Evolutionary conservation across 495 filamentous ascomycete genomes (phyloP).

Genomic region (Xylaria castorea): DNA sequence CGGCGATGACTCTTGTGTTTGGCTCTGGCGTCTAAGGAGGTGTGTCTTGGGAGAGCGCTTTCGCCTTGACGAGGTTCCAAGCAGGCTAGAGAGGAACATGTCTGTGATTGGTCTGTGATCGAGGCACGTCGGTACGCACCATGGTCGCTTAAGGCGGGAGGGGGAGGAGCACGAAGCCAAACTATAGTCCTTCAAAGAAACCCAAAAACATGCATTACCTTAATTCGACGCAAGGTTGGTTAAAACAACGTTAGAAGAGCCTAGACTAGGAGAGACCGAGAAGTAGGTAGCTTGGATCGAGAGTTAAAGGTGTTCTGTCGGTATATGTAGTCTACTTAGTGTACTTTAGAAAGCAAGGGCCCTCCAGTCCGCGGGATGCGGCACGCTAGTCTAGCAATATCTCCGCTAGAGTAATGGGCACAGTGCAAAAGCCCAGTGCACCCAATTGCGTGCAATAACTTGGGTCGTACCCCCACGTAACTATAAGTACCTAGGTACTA

Average conservation of each 20-base stretch:
- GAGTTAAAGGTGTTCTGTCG: background rate
- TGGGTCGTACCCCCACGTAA: too few species aligned
- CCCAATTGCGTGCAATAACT: too few species aligned
- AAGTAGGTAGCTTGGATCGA: background rate
- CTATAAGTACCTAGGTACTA: too few species aligned
- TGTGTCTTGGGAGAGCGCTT: constrained; percentile 4
- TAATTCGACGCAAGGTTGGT: background rate
- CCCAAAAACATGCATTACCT: background rate
- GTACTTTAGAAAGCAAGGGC: background rate
- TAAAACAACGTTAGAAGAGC: background rate
- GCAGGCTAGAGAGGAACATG: constrained; percentile 26
- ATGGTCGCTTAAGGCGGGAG: constrained; percentile 6
- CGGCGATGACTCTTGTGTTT: background rate
- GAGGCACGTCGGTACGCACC: constrained; percentile 18
- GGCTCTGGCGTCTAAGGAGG: background rate
- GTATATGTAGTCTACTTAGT: background rate
- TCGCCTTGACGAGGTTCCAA: constrained; percentile 24
- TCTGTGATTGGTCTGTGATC: constrained; percentile 20
- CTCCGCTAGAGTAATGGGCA: too few species aligned
- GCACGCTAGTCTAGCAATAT: constrained; percentile 9
- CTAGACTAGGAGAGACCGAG: background rate
- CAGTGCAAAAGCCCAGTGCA: too few species aligned
- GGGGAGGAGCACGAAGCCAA: background rate
- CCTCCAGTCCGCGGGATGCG: constrained; percentile 25
- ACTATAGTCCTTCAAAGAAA: background rate